Conservation (phyloP, 306 rosid species). For the Fagus crenata region DNA sequence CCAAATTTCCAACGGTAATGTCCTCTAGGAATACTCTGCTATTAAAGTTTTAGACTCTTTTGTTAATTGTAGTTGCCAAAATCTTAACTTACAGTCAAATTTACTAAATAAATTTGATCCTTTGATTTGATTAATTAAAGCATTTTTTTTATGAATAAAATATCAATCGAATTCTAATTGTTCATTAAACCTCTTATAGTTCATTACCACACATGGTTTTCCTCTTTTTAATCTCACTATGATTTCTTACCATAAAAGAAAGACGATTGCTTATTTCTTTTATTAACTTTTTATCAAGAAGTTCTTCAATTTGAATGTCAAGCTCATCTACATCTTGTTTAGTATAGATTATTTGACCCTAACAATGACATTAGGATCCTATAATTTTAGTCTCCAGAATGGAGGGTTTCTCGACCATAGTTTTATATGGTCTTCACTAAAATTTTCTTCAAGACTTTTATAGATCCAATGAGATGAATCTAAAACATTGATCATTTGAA, state of each 20-base stretch:
- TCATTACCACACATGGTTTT: not conserved
- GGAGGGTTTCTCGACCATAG: not conserved
- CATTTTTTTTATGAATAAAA: not conserved
- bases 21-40: too few species aligned
- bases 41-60: too few species aligned
- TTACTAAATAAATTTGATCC: not conserved
- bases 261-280: not conserved
- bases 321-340: not conserved
- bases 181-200: not conserved
- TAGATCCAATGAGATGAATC: not conserved
- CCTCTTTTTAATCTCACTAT: not conserved
- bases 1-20: too few species aligned
- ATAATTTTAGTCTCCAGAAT: not conserved
- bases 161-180: not conserved
- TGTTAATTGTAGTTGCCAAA: too few species aligned
- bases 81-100: not conserved
- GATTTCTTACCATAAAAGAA: not conserved
- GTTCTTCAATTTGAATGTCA: not conserved
- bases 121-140: not conserved
- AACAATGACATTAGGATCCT: not conserved
- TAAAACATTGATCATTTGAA: not conserved
- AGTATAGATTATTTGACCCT: not conserved
- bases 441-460: not conserved
- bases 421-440: not conserved
- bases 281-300: not conserved